Percentiles rank a stretch among this genome's conserved stretches.
Conservation (phyloP, 768 basidiomycete genomes). For the Calocera cornea region DNA sequence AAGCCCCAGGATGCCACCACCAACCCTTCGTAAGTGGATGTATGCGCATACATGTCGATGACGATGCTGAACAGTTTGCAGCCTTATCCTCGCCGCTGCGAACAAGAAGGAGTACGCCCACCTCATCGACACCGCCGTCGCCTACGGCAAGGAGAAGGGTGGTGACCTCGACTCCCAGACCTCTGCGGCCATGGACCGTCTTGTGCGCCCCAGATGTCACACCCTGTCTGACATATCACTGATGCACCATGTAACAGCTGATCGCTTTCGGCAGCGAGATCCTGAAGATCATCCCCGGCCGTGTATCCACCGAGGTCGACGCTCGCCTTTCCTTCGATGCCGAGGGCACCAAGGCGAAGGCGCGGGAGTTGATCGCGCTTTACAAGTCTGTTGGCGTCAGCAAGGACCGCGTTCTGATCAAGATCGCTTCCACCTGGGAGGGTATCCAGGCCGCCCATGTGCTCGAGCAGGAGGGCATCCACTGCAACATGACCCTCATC, state of each 20-base stretch:
- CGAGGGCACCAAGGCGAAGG: conserved; percentile 80
- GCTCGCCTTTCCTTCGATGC: conserved; percentile 96
- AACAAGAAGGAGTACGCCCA: conserved; percentile 76
- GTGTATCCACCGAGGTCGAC: conserved; percentile 98
- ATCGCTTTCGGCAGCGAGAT: conserved; percentile 98
- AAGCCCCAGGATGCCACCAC: conserved; percentile 99
- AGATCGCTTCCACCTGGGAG: conserved; percentile 99
- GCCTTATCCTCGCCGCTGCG: conserved; percentile 71
- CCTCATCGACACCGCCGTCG: conserved; percentile 62
- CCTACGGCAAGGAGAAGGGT: conserved; percentile 68
- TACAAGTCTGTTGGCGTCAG: conserved; percentile 89
- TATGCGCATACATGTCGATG: conserved; percentile 1
- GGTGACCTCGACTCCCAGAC: conserved; percentile 60
- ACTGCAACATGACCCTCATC: conserved; percentile 97
- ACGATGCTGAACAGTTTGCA: conserved; percentile 2
- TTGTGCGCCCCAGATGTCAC: conserved; percentile 39
- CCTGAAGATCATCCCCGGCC: conserved; percentile 86
- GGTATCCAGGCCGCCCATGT: conserved; percentile 98
- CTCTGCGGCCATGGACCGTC: conserved; percentile 71
- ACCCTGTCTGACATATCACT: conserved; percentile 7
- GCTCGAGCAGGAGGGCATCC: conserved; percentile 88
- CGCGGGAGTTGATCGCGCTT: conserved; percentile 63
- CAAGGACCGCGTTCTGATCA: conserved; percentile 93
- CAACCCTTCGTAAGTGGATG: conserved; percentile 63
- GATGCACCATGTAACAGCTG: conserved; percentile 42